These are phyloP conservation scores for Lactarius indigo DNA, from an alignment of 768 basidiomycete genomes.

Conservation along the genomic window DNA sequence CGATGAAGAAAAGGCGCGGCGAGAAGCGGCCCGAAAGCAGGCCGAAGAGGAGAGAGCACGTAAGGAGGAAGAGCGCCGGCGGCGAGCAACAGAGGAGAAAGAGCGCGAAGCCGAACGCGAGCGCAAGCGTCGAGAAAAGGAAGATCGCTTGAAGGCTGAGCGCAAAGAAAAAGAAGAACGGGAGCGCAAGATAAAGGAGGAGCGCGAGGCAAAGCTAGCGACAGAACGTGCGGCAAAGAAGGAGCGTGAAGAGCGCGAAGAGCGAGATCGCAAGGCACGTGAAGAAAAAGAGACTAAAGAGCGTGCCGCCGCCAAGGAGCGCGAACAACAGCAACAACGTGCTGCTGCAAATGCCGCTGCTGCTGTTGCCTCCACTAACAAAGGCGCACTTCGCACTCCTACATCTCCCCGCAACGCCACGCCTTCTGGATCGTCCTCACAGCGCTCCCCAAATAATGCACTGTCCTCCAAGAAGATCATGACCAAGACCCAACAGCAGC, in stretches of 20 bases:
- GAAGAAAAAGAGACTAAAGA: constrained; percentile 44
- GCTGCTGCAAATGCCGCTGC: constrained; percentile 33
- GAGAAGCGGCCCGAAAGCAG: constrained; percentile 71
- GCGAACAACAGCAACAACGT: constrained; percentile 44
- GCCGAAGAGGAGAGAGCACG: constrained; percentile 79
- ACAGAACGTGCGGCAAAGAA: constrained; percentile 56
- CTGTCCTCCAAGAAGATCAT: constrained; percentile 58
- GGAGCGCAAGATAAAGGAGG: constrained; percentile 63
- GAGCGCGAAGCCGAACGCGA: constrained; percentile 77
- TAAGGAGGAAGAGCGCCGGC: constrained; percentile 81
- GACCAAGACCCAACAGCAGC: constrained; percentile 40
- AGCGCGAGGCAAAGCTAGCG: constrained; percentile 55
- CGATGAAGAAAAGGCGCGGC: constrained; percentile 81
- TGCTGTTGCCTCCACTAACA: constrained; percentile 40
- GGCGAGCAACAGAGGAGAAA: constrained; percentile 73
- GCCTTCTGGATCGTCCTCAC: constrained; percentile 46
- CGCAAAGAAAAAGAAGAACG: constrained; percentile 53
- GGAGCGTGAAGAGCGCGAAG: constrained; percentile 52
- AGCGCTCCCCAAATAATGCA: constrained; percentile 45
- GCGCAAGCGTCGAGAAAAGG: constrained; percentile 68
- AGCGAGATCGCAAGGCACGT: constrained; percentile 31
- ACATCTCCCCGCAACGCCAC: constrained; percentile 48
- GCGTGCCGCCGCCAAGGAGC: constrained; percentile 31
- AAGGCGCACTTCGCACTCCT: constrained; percentile 40
- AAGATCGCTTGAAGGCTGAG: constrained; percentile 54